A percentile compares a stretch with the other conserved stretches of the same genome.
phyloP scores from a whole-genome alignment of 768 basidiomycete genomes.

The Clavulina sp. region DNA sequence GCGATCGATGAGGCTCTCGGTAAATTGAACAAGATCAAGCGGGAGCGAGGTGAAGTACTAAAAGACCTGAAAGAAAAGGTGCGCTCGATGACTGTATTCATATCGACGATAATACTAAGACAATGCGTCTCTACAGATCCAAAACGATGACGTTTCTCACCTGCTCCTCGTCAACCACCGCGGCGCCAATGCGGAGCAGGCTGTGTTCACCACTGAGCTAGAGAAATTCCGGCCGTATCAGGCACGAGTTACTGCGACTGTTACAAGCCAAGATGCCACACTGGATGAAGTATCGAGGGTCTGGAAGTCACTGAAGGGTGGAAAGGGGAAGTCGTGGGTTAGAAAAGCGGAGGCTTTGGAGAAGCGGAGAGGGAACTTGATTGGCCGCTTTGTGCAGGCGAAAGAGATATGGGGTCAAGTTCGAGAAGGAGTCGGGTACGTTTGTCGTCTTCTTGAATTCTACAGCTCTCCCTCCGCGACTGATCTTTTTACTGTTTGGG shows the following conservation, averaged over 20 bases:
- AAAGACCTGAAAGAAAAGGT: constrained; percentile 97
- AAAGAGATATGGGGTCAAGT: constrained; percentile 78
- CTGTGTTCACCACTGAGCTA: constrained; percentile 80
- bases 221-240: constrained; percentile 94
- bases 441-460: constrained; percentile 34
- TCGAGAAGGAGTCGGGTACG: constrained; percentile 41
- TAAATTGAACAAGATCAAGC: constrained; percentile 61
- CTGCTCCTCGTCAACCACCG: constrained; percentile 80
- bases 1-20: constrained; percentile 69
- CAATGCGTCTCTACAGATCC: constrained; percentile 38
- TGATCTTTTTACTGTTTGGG: neutral
- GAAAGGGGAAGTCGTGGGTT: constrained; percentile 59
- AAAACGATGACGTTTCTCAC: constrained; percentile 92
- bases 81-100: constrained; percentile 2
- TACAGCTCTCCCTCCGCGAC: neutral
- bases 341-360: constrained; percentile 71
- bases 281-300: constrained; percentile 58
- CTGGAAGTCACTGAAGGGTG: constrained; percentile 55
- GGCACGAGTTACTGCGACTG: constrained; percentile 56
- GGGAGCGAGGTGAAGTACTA: constrained; percentile 70
- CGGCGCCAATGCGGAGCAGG: constrained; percentile 62
- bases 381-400: constrained; percentile 53
- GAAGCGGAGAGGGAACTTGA: constrained; percentile 56
- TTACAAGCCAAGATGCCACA: constrained; percentile 55
- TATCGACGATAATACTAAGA: neutral